Evolutionary conservation across 2,329 filamentous ascomycete genomes (phyloP), one percentile per base, ranked within the genome.

Genomic region (Botrytis byssoidea): DNA sequence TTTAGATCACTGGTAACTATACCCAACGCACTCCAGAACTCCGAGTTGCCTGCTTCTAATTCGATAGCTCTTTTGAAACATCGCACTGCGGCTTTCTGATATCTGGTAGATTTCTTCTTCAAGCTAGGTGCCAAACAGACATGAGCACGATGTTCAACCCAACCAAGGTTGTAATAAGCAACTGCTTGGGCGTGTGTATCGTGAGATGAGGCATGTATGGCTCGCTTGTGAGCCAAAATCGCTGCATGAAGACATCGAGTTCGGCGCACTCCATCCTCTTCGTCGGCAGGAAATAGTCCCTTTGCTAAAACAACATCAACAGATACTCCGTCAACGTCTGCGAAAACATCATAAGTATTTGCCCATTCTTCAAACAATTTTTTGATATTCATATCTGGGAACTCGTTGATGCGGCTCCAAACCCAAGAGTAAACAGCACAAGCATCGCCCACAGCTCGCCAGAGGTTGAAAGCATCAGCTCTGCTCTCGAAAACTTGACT

Each of bases 61-160:
- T 98, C 96, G 77, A 99, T 99, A 1, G 96, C 93, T 63, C 93
- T 88, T 84, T 99, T 99, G 87, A 99, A 98, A 79, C 93, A 96
- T 72, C 91, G 88, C 76, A 98, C 92, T 1, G 96, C 89, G 10
- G 94, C 91, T 81, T 92, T 95, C 65, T 96, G 85, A 77, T 94
- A 94, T 77, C 87, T 88, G 79, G 89, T 88, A 29, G 87, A 85
- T 79, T 87, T 91, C 79, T 89, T 90, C 71, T 81, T 81, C 65
- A 86, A 79, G 4, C 83, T 80, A 1, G 81, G 81, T 51, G 87
- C 87, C 32, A 93, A 85, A 79, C 90, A 93, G 18, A 86, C 84
- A 80, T 97, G 93, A 0, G 94, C 93, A 63, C 92, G 89, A 80
- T 96, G 90, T 81, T 99, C 96, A 1, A 93, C 93, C 93, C 95